phyloP scores from a whole-genome alignment of 139 green algal genomes.

The Zygnema cylindricum region DNA sequence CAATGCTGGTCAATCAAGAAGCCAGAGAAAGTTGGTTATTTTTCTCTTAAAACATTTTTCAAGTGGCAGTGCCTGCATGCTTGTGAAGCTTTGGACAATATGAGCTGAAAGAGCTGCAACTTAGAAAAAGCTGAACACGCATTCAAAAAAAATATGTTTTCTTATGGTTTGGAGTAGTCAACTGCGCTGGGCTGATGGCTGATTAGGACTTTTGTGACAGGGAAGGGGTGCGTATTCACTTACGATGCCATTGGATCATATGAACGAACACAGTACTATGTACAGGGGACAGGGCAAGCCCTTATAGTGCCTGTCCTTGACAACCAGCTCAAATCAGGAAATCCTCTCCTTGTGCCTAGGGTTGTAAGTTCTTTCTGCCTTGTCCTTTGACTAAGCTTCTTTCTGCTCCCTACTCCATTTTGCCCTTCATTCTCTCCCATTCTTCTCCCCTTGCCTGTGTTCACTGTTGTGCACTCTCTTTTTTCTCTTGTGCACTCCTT shows the following conservation, averaged over 20 bases:
- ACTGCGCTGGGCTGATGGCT: too few species aligned
- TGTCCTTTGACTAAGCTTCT: background rate
- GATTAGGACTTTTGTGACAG: conserved; percentile 68
- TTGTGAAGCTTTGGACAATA: too few species aligned
- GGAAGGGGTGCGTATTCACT: conserved; percentile 92
- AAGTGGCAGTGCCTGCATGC: too few species aligned
- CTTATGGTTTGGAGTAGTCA: too few species aligned
- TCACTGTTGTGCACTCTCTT: background rate
- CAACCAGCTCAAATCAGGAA: conserved; percentile 95
- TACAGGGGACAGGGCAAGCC: conserved; percentile 89
- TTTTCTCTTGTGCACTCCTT: background rate
- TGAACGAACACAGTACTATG: conserved; percentile 73
- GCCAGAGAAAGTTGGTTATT: too few species aligned
- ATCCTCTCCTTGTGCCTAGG: conserved; percentile 84
- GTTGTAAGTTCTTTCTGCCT: conserved; percentile 36
- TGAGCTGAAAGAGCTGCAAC: too few species aligned
- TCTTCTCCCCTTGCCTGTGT: background rate
- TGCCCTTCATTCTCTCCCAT: background rate
- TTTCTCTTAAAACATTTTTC: too few species aligned
- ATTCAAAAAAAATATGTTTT: too few species aligned
- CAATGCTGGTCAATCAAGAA: too few species aligned
- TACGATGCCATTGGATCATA: conserved; percentile 97
- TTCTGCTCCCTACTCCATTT: background rate
- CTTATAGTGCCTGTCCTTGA: conserved; percentile 98
- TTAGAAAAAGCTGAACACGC: too few species aligned